Evolutionary conservation across 768 basidiomycete species (phyloP).

Genomic region (Lactarius sanguifluus): DNA sequence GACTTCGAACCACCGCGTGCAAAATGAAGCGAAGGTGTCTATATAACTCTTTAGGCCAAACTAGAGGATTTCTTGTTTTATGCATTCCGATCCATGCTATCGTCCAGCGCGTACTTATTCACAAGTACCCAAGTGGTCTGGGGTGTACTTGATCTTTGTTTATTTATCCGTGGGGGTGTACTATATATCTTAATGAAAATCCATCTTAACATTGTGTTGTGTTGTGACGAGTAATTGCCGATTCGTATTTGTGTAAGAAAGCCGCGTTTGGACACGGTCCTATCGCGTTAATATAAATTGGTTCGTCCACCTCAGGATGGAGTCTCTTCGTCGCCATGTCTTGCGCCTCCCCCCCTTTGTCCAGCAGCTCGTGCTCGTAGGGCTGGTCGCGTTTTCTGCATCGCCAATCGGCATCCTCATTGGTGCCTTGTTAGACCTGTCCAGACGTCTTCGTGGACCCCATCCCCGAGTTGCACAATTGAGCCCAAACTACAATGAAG

Average conservation of each 20-base stretch:
- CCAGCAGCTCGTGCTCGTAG: conserved; percentile 3
- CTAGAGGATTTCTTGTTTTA: neutral
- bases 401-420: conserved; percentile 12
- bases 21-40: conserved; percentile 2
- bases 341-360: neutral
- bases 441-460: conserved; percentile 14
- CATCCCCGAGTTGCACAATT: conserved; percentile 10
- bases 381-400: conserved; percentile 8
- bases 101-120: neutral
- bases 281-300: no score
- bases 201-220: neutral
- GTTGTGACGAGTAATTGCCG: neutral
- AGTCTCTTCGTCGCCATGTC: neutral
- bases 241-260: neutral
- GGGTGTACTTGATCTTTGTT: conserved; percentile 1
- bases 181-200: conserved; percentile 1
- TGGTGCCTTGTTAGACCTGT: conserved; percentile 5
- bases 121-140: neutral
- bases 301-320: neutral
- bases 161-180: conserved; percentile 4
- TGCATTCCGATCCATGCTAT: neutral
- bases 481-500: conserved; percentile 1
- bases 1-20: conserved; percentile 23
- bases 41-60: neutral
- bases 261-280: no score